phyloP scores from a whole-genome alignment of 2,329 filamentous ascomycete genomes.

The Ophiostoma sp. region DNA sequence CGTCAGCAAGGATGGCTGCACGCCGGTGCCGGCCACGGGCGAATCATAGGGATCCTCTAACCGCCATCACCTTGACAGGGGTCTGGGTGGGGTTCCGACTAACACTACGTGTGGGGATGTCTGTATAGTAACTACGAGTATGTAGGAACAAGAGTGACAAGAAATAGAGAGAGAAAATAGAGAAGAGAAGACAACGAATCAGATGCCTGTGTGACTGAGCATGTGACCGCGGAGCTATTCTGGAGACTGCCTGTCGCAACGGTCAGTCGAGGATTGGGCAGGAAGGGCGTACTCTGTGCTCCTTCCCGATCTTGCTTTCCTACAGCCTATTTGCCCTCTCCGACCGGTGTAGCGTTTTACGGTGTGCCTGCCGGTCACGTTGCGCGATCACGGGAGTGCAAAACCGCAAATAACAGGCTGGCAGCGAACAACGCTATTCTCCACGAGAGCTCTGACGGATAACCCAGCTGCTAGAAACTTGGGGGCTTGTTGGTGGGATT shows the following conservation, averaged over 20 bases:
- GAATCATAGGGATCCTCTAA: conserved; percentile 28
- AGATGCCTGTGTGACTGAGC: conserved; percentile 17
- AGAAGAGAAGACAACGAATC: conserved; percentile 16
- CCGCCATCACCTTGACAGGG: conserved; percentile 24
- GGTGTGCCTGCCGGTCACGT: neutral
- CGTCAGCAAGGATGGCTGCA: conserved; percentile 24
- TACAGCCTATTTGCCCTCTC: neutral
- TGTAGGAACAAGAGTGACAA: conserved; percentile 13
- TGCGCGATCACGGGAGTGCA: neutral
- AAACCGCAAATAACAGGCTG: neutral
- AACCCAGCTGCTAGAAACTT: neutral
- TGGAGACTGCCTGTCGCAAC: neutral
- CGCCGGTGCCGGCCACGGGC: conserved; percentile 22
- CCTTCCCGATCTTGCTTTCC: neutral
- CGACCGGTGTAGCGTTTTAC: neutral
- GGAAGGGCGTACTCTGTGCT: neutral
- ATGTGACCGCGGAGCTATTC: conserved; percentile 16
- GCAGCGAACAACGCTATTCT: no score
- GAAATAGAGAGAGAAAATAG: neutral
- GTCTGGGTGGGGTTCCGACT: conserved; percentile 2
- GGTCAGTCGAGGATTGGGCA: neutral
- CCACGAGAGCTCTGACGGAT: no score
- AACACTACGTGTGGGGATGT: conserved; percentile 16
- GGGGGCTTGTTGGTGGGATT: conserved; percentile 2
- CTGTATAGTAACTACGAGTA: neutral